Conservation (phyloP, 805 yeast species). For the Barnettozyma sp. region DNA sequence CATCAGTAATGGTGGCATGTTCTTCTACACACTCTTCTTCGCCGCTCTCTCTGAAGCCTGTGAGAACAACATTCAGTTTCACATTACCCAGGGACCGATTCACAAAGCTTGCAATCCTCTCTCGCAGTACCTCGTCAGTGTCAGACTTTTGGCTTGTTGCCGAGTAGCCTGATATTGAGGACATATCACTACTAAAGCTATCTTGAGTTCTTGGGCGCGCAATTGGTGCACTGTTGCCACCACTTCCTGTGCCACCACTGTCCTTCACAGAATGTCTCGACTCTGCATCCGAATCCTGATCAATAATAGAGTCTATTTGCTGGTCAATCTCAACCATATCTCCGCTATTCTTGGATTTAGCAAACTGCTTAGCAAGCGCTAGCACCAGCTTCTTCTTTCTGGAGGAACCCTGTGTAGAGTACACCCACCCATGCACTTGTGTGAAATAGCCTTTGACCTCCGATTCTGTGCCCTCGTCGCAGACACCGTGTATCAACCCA, state of each 20-base stretch:
- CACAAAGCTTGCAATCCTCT: conserved; percentile 63
- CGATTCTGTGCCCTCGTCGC: not conserved
- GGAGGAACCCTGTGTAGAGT: conserved; percentile 59
- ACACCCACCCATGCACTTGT: conserved; percentile 65
- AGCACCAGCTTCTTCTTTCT: conserved; percentile 66
- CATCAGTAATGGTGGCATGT: conserved; percentile 55
- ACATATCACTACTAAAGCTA: conserved; percentile 7
- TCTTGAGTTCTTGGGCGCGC: conserved; percentile 5
- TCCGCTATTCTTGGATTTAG: conserved; percentile 31
- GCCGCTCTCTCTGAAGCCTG: conserved; percentile 41
- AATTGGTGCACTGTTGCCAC: not conserved
- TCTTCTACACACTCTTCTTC: conserved; percentile 23
- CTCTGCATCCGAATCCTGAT: conserved; percentile 22
- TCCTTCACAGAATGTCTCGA: too few species aligned
- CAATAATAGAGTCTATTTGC: conserved; percentile 28
- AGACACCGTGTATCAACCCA: conserved; percentile 3
- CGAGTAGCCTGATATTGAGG: conserved; percentile 6
- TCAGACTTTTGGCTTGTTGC: conserved; percentile 11
- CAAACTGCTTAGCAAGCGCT: conserved; percentile 60
- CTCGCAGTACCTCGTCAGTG: conserved; percentile 46
- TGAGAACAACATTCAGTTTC: conserved; percentile 44
- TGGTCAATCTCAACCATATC: conserved; percentile 31
- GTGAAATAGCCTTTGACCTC: conserved; percentile 41
- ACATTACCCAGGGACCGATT: conserved; percentile 58
- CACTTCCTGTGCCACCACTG: too few species aligned